Conservation (phyloP, 768 basidiomycete species). For the Clitopilus hobsonii region DNA sequence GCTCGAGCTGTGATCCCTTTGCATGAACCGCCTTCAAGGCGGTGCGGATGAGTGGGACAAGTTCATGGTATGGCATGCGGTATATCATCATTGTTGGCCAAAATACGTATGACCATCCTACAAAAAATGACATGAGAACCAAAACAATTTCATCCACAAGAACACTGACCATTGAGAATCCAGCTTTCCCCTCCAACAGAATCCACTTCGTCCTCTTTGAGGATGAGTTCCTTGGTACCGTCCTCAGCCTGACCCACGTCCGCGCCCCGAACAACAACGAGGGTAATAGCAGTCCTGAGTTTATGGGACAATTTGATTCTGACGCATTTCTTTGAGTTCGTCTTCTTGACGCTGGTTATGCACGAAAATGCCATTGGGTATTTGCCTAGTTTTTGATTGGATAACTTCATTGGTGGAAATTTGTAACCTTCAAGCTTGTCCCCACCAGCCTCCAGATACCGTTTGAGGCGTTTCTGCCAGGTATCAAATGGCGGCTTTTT, state of each 20-base stretch:
- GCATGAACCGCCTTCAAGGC: constrained; percentile 18
- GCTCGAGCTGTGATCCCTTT: constrained; percentile 17
- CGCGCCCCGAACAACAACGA: constrained; percentile 38
- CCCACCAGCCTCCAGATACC: not conserved
- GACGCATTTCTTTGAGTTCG: constrained; percentile 24
- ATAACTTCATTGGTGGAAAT: constrained; percentile 12
- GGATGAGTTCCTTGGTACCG: constrained; percentile 13
- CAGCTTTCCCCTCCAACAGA: no score
- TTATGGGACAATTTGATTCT: constrained; percentile 25
- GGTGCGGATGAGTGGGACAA: constrained; percentile 31
- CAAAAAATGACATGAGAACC: not conserved
- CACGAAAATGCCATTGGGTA: constrained; percentile 33
- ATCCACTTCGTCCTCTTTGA: constrained; percentile 18
- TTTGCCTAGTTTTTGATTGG: constrained; percentile 16
- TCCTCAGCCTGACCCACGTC: constrained; percentile 15
- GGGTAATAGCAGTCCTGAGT: constrained; percentile 32
- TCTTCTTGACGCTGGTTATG: constrained; percentile 29
- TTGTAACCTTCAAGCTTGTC: not conserved
- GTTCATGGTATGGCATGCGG: constrained; percentile 36
- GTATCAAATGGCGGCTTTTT: constrained; percentile 10
- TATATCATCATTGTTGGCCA: constrained; percentile 32
- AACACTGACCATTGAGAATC: not conserved
- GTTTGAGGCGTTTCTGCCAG: constrained; percentile 14
- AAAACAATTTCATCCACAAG: not conserved
- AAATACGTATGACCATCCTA: constrained; percentile 50